phyloP scores from a whole-genome alignment of 768 basidiomycete genomes.

The Mrakia gelida region DNA sequence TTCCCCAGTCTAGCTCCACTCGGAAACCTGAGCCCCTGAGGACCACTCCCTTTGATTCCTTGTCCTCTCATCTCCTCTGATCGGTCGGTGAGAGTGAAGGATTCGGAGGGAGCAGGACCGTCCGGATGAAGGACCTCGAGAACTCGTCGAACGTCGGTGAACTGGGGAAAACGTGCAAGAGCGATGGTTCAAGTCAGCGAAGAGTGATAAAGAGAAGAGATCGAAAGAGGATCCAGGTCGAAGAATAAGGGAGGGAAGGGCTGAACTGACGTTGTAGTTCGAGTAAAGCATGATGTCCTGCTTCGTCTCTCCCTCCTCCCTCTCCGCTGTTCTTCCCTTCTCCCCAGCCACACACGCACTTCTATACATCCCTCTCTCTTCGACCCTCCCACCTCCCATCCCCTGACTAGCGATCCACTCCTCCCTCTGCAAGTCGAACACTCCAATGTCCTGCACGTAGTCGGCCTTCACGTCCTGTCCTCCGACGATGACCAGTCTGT shows the following conservation, averaged over 20 bases:
- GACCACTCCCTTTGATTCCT: conserved; percentile 48
- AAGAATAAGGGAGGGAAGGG: conserved; percentile 36
- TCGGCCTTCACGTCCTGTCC: conserved; percentile 75
- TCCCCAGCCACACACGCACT: conserved; percentile 17
- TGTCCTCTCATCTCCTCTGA: conserved; percentile 75
- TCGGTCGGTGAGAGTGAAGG: conserved; percentile 73
- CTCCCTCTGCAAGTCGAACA: conserved; percentile 69
- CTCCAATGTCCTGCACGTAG: conserved; percentile 89
- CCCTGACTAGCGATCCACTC: conserved; percentile 64
- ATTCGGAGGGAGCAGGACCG: conserved; percentile 44
- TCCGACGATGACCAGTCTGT: conserved; percentile 83
- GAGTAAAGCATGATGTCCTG: conserved; percentile 82
- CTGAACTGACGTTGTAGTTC: conserved; percentile 70
- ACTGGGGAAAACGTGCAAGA: conserved; percentile 49
- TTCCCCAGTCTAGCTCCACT: conserved; percentile 87
- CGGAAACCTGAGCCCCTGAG: conserved; percentile 93
- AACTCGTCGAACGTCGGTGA: conserved; percentile 91
- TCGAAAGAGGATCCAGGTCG: conserved; percentile 24
- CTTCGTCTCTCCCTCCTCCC: neutral
- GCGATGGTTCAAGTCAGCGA: conserved; percentile 3
- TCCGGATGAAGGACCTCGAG: conserved; percentile 80
- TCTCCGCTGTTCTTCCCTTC: neutral
- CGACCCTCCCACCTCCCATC: conserved; percentile 21
- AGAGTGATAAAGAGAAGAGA: neutral
- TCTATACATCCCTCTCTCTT: conserved; percentile 38